Conservation (phyloP, 306 rosid species). For the Arachis stenosperma region DNA sequence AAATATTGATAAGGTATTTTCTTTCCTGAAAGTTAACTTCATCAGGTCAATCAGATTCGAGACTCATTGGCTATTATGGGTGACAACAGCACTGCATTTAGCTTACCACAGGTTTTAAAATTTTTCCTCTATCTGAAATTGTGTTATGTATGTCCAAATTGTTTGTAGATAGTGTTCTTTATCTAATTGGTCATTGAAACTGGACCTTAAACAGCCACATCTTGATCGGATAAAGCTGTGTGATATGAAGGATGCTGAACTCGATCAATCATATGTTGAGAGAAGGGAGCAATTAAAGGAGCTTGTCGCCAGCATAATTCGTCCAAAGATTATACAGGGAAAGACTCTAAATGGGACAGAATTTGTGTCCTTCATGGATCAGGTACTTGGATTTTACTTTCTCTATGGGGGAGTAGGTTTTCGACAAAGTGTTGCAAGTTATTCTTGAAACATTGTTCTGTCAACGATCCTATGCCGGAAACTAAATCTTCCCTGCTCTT, state of each 20-base stretch:
- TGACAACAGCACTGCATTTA: slow-evolving; percentile 90
- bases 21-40: slow-evolving; percentile 44
- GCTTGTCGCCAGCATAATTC: slow-evolving; percentile 74
- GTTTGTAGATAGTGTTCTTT: background rate
- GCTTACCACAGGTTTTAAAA: slow-evolving; percentile 78
- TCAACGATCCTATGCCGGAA: slow-evolving; percentile 2
- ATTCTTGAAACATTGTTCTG: slow-evolving; percentile 1
- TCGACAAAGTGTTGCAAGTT: background rate
- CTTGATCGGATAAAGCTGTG: slow-evolving; percentile 91
- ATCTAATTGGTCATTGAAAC: slow-evolving; percentile 29
- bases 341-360: slow-evolving; percentile 77
- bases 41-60: slow-evolving; percentile 92
- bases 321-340: slow-evolving; percentile 93
- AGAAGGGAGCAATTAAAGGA: slow-evolving; percentile 80
- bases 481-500: slow-evolving; percentile 1
- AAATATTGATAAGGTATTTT: slow-evolving; percentile 80
- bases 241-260: slow-evolving; percentile 87
- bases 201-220: slow-evolving; percentile 79
- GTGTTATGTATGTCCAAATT: background rate
- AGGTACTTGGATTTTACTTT: slow-evolving; percentile 57
- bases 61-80: slow-evolving; percentile 95
- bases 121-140: slow-evolving; percentile 19
- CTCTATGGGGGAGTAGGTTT: slow-evolving; percentile 16
- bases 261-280: slow-evolving; percentile 71
- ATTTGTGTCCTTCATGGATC: slow-evolving; percentile 80